These are phyloP conservation scores for Drosera spatulata DNA, from an alignment of 179 eudicot species.

Conservation along the genomic window DNA sequence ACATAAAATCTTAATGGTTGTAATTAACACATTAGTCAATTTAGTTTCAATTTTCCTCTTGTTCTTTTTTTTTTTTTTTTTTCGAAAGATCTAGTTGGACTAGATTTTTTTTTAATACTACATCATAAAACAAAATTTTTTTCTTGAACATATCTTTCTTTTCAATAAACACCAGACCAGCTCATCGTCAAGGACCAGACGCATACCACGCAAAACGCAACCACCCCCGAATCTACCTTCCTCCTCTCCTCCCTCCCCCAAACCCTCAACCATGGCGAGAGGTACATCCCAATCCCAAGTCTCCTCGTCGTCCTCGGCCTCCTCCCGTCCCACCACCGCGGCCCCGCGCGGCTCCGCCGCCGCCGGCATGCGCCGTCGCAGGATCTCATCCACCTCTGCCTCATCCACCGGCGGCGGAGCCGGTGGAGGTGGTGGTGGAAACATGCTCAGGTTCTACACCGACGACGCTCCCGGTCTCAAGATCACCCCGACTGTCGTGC, in stretches of 20 bases:
- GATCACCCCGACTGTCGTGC: constrained; percentile 39
- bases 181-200: no score
- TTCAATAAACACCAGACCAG: no score
- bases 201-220: no score
- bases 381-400: constrained; percentile 11
- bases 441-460: constrained; percentile 37
- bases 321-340: constrained; percentile 18
- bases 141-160: no score
- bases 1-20: no score
- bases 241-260: background rate
- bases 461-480: constrained; percentile 11
- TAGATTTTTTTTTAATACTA: no score
- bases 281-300: constrained; percentile 32
- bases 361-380: constrained; percentile 37
- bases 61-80: no score
- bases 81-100: no score
- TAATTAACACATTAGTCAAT: no score
- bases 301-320: constrained; percentile 9
- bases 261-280: constrained; percentile 20
- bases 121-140: no score
- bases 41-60: no score
- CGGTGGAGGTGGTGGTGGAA: constrained; percentile 12
- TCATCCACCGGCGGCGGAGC: constrained; percentile 1
- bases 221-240: no score
- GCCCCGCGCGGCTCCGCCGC: constrained; percentile 44